phyloP scores from a whole-genome alignment of 1,284 basidiomycete genomes.

The Puccinia novopanici region DNA sequence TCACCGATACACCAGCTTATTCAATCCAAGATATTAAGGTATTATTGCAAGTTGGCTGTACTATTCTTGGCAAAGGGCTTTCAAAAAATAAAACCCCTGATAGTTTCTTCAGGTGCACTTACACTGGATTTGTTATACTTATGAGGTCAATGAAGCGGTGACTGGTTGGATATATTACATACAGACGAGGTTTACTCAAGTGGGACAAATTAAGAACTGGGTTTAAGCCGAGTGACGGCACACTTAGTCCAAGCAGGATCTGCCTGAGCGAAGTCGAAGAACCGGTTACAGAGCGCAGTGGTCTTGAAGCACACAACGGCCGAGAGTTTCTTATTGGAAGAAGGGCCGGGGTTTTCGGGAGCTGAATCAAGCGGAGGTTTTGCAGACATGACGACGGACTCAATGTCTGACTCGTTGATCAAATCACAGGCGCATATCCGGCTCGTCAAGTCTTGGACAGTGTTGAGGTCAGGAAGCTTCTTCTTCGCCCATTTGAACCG shows the following conservation, averaged over 20 bases:
- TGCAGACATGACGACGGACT: conserved; percentile 38
- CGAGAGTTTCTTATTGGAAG: conserved; percentile 20
- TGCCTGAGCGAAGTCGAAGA: conserved; percentile 27
- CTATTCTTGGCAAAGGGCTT: too few relatives aligned
- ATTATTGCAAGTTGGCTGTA: too few relatives aligned
- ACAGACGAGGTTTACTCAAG: not conserved
- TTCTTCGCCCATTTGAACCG: conserved; percentile 42
- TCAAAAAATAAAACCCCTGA: too few relatives aligned
- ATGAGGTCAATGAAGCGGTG: not conserved
- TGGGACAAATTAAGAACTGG: conserved; percentile 6
- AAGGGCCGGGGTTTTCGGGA: not conserved
- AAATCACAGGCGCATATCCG: conserved; percentile 11
- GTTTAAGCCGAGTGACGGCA: conserved; percentile 6
- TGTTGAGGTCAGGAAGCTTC: conserved; percentile 21
- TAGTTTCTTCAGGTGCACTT: too few relatives aligned
- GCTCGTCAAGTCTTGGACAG: conserved; percentile 9
- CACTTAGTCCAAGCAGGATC: conserved; percentile 40
- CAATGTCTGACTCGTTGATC: conserved; percentile 30
- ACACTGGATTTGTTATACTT: too few relatives aligned
- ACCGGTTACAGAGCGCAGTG: conserved; percentile 12
- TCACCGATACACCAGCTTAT: not conserved
- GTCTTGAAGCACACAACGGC: conserved; percentile 38
- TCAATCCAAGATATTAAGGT: too few relatives aligned
- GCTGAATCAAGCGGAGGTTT: conserved; percentile 5
- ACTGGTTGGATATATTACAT: not conserved